Evolutionary conservation across 345 rosid species (phyloP), one percentile per base, ranked within the genome.

Genomic region (Populus nigra): DNA sequence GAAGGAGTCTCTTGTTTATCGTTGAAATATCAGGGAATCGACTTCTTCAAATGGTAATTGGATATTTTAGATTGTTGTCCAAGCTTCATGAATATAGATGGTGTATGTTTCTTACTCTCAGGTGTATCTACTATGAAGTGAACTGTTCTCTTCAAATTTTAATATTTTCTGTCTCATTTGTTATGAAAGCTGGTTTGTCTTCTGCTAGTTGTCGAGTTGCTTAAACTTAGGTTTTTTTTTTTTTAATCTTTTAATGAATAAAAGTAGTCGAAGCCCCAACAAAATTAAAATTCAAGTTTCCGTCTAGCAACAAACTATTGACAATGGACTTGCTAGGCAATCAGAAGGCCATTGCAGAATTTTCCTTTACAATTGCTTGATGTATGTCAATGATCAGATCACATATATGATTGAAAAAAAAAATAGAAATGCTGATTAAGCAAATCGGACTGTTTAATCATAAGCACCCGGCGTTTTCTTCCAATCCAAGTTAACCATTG

Each of bases 401-500:
- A 61, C 57, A 73, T 61, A 2, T 41, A 22, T 17, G 55, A 73
- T 41, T 20, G 61, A 0, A 4, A 33, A 4, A 74, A 43, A 65
- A 65, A 15, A 16, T 47, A 5, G 29, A 41, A 8, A 5, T 36
- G 76, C 50, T 18, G 73, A 31, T n/a, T 41, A 20, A 10, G 39
- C 13, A 59, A 45, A 79, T 69, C 13, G 6, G 67, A 55, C 62
- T 73, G 72, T 87, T 92, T 93, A 75, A 89, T 83, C 97, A 92
- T 89, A 59, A 93, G 86, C 78, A 93, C 83, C 0, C 97, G 91
- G 2, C 93, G 88, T 80, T 86, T 90, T 81, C 88, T 86, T 16
- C 99, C 98, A 0, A 93, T 88, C 96, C 91, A 92, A 68, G 90
- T 74, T 35, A 88, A 12, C 96, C 97, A 95, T 0, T 66, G 84